A percentile compares a stretch with the other conserved stretches of the same genome.
These are phyloP conservation scores for Irpex sp. DNA, from an alignment of 1,284 basidiomycete species.

Conservation along the genomic window DNA sequence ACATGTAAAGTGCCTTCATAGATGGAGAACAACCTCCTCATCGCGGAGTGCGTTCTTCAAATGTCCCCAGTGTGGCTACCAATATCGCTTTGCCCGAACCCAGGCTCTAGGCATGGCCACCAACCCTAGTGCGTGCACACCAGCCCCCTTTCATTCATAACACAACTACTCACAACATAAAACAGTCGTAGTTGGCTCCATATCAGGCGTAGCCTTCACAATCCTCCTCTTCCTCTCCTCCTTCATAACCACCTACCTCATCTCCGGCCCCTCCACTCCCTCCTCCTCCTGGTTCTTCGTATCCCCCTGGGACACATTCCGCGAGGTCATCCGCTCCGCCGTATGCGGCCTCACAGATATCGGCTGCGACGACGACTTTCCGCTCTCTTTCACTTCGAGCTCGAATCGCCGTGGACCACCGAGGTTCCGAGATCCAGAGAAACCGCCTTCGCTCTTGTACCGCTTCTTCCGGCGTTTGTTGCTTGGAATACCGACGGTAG, in stretches of 20 bases:
- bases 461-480: slow-evolving; percentile 64
- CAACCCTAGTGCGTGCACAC: slow-evolving; percentile 53
- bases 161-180: slow-evolving; percentile 4
- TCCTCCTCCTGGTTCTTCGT: slow-evolving; percentile 42
- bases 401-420: background rate
- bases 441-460: slow-evolving; percentile 43
- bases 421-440: slow-evolving; percentile 14
- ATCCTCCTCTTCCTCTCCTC: slow-evolving; percentile 67
- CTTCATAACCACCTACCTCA: slow-evolving; percentile 64
- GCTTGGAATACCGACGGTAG: slow-evolving; percentile 71
- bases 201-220: slow-evolving; percentile 65
- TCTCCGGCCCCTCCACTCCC: slow-evolving; percentile 37
- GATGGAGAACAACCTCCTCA: slow-evolving; percentile 61
- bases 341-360: slow-evolving; percentile 63
- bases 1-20: slow-evolving; percentile 71
- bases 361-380: slow-evolving; percentile 36
- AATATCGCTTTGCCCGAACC: slow-evolving; percentile 70
- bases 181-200: slow-evolving; percentile 59
- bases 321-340: slow-evolving; percentile 61
- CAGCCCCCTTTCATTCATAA: background rate
- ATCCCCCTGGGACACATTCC: slow-evolving; percentile 57
- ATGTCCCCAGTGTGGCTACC: slow-evolving; percentile 74
- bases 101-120: slow-evolving; percentile 64
- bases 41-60: slow-evolving; percentile 63
- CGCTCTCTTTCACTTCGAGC: slow-evolving; percentile 15